A percentile compares a stretch with the other conserved stretches of the same genome.
Evolutionary conservation across 345 rosid species (phyloP).

Genomic region (Salix caprea): DNA sequence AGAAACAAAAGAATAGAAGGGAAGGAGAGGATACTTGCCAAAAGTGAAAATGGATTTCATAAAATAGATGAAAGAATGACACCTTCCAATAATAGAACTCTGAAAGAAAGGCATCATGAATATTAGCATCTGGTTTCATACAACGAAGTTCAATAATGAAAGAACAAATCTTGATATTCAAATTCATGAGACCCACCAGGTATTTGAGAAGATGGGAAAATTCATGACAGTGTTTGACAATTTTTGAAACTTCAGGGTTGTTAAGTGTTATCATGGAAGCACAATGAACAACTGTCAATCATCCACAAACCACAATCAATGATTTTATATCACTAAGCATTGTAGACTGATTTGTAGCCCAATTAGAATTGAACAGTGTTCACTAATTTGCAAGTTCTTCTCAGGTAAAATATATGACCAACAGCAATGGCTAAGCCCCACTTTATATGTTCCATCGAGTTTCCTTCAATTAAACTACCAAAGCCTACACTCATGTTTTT

Average conservation of each 20-base stretch:
- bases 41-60: too few species aligned
- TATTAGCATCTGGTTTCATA: too few species aligned
- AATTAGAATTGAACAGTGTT: background rate
- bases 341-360: background rate
- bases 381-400: background rate
- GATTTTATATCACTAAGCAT: background rate
- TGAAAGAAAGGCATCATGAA: too few species aligned
- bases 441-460: background rate
- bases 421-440: background rate
- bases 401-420: background rate
- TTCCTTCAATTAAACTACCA: background rate
- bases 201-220: too few species aligned
- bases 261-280: background rate
- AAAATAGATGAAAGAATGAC: too few species aligned
- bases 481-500: background rate
- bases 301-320: background rate
- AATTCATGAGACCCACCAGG: too few species aligned
- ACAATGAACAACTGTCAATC: background rate
- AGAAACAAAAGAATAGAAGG: too few species aligned
- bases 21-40: too few species aligned
- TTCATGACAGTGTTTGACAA: background rate
- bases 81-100: too few species aligned
- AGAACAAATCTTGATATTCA: too few species aligned
- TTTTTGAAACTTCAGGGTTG: background rate
- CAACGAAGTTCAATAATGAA: too few species aligned